Percentiles rank a stretch among this genome's conserved stretches.
Evolutionary conservation across 805 yeast species (phyloP).

Genomic region (Torulaspora maleeae): DNA sequence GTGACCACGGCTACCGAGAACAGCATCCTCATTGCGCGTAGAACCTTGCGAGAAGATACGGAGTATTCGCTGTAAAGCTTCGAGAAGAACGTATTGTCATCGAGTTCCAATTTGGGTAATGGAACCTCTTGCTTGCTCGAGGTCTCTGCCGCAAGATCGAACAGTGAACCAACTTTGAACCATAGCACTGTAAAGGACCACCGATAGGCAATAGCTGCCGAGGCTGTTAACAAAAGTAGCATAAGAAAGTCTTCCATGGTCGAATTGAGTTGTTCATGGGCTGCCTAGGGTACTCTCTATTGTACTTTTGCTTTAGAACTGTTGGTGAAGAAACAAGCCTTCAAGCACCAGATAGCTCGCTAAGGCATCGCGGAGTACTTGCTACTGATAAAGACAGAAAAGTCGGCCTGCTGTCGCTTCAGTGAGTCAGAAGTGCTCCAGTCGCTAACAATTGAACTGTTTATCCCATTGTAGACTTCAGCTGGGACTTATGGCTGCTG

Average conservation of each 20-base stretch:
- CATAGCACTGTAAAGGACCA: conserved; percentile 13
- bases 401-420: neutral
- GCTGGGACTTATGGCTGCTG: neutral
- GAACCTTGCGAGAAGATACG: conserved; percentile 24
- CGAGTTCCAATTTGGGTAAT: conserved; percentile 11
- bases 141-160: conserved; percentile 21
- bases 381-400: neutral
- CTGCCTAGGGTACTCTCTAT: neutral
- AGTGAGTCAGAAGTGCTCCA: neutral
- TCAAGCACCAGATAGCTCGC: neutral
- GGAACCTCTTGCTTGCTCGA: conserved; percentile 6
- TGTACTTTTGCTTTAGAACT: neutral
- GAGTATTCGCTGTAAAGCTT: conserved; percentile 33
- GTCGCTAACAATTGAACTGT: no score
- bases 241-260: conserved; percentile 15
- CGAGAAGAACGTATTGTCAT: conserved; percentile 22
- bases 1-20: conserved; percentile 30
- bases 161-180: conserved; percentile 19
- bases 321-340: neutral
- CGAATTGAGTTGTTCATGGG: neutral
- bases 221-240: conserved; percentile 4
- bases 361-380: neutral
- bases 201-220: conserved; percentile 8
- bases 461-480: no score
- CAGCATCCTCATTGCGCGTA: conserved; percentile 19